Conservation (phyloP, 75 land plant genomes). For the Cryptomeria japonica region DNA sequence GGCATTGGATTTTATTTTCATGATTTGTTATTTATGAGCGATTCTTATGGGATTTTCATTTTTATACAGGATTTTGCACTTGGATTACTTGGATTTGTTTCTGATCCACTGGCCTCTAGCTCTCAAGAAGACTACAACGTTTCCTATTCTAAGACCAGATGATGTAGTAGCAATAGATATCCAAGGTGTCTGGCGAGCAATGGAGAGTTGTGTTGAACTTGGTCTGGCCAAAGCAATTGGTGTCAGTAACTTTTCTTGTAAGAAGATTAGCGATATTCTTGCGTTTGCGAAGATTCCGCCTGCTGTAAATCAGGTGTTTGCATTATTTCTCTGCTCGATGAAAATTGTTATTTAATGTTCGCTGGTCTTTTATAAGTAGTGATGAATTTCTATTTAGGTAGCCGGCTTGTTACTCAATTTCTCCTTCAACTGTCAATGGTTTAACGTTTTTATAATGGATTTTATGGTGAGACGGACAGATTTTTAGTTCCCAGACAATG, state of each 20-base stretch:
- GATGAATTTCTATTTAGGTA: background rate
- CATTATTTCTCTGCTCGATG: background rate
- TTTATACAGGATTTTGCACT: constrained; percentile 23
- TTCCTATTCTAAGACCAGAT: background rate
- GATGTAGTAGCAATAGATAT: constrained; percentile 27
- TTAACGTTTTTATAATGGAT: too few species aligned
- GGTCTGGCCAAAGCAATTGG: constrained; percentile 25
- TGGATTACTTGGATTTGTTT: constrained; percentile 44
- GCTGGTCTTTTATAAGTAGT: too few species aligned
- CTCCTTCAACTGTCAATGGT: too few species aligned
- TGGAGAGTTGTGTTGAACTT: constrained; percentile 24
- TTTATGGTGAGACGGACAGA: too few species aligned
- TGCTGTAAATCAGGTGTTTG: constrained; percentile 28
- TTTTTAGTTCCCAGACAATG: too few species aligned
- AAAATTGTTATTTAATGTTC: too few species aligned
- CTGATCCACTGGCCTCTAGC: constrained; percentile 39
- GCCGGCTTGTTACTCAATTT: background rate
- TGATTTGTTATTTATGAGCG: too few species aligned
- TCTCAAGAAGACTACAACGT: constrained; percentile 7
- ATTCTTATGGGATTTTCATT: too few species aligned
- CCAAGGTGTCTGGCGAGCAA: constrained; percentile 24
- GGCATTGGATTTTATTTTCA: background rate
- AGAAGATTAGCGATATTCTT: constrained; percentile 24
- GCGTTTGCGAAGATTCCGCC: constrained; percentile 20
- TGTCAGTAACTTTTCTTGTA: constrained; percentile 25